Conservation (phyloP, 2,329 filamentous ascomycete species). For the Cordyceps javanica region DNA sequence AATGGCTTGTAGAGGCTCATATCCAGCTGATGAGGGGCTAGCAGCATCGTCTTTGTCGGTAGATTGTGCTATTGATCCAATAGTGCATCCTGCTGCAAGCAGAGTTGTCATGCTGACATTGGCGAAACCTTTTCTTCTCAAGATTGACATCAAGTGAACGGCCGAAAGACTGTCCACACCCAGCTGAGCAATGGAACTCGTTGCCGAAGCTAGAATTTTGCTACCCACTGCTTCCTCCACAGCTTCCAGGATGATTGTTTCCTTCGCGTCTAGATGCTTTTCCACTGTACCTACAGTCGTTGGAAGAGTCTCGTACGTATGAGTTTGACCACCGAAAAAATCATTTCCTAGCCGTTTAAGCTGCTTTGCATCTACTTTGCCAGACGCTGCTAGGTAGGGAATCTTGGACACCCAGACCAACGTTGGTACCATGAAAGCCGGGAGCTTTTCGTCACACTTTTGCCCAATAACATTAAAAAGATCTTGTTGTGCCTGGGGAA, state of each 20-base stretch:
- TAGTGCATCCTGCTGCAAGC: conserved; percentile 11
- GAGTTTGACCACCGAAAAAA: too few relatives aligned
- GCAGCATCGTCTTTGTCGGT: neutral
- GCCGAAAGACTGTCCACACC: conserved; percentile 19
- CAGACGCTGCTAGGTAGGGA: conserved; percentile 17
- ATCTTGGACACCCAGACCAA: conserved; percentile 18
- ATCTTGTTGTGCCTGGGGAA: neutral
- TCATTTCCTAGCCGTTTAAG: conserved; percentile 12
- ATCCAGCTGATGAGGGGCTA: too few relatives aligned
- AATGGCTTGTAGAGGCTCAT: too few relatives aligned
- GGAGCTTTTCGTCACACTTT: conserved; percentile 14
- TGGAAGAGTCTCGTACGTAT: too few relatives aligned
- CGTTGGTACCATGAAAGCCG: conserved; percentile 19
- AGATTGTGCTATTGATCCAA: conserved; percentile 11
- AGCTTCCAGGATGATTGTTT: conserved; percentile 11
- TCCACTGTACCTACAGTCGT: too few relatives aligned
- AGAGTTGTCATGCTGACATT: conserved; percentile 11
- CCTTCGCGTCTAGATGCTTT: neutral
- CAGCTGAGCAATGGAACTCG: conserved; percentile 14
- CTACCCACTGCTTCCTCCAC: conserved; percentile 13
- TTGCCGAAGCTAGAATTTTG: conserved; percentile 1
- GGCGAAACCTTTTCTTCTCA: conserved; percentile 14
- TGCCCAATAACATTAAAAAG: conserved; percentile 9
- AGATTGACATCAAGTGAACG: conserved; percentile 16
- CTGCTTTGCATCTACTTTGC: conserved; percentile 17